A percentile compares a stretch with the other conserved stretches of the same genome.
Evolutionary conservation across 2,329 filamentous ascomycete species (phyloP).

Genomic region (Pyrenophora seminiperda): DNA sequence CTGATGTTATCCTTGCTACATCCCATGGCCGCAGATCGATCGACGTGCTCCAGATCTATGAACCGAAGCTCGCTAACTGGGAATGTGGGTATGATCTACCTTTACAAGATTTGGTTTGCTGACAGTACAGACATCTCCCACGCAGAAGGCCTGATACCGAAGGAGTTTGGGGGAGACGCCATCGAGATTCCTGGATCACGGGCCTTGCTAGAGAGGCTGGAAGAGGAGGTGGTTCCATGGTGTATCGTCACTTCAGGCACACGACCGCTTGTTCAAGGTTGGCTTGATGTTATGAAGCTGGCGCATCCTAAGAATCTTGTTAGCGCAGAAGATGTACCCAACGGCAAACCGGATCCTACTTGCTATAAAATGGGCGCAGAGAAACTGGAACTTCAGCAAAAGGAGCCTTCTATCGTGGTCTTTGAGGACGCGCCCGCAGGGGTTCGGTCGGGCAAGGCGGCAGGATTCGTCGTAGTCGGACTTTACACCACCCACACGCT

Average conservation of each 20-base stretch:
- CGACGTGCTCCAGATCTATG: slow-evolving; percentile 78
- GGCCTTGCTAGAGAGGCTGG: slow-evolving; percentile 69
- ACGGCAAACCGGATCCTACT: slow-evolving; percentile 58
- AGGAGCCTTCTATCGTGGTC: slow-evolving; percentile 65
- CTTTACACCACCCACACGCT: slow-evolving; percentile 81
- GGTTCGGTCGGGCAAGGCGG: slow-evolving; percentile 80
- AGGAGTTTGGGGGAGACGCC: slow-evolving; percentile 76
- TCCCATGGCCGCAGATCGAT: slow-evolving; percentile 91
- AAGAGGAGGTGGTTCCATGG: slow-evolving; percentile 70
- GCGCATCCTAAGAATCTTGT: slow-evolving; percentile 55
- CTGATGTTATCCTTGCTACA: slow-evolving; percentile 82
- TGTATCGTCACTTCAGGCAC: slow-evolving; percentile 71
- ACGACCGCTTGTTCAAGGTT: slow-evolving; percentile 54
- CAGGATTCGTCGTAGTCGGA: slow-evolving; percentile 84
- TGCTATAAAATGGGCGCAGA: slow-evolving; percentile 54
- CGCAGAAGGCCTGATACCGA: slow-evolving; percentile 78
- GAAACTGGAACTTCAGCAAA: slow-evolving; percentile 50
- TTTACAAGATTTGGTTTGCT: background rate
- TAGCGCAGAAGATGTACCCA: slow-evolving; percentile 56
- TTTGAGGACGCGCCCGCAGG: slow-evolving; percentile 90
- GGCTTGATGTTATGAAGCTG: slow-evolving; percentile 57
- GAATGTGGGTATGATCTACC: slow-evolving; percentile 69
- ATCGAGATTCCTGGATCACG: slow-evolving; percentile 85
- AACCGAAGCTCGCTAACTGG: slow-evolving; percentile 86
- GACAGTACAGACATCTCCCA: slow-evolving; percentile 69